These are phyloP conservation scores for Lepidopterella palustris DNA, from an alignment of 495 filamentous ascomycete species.

Conservation along the genomic window DNA sequence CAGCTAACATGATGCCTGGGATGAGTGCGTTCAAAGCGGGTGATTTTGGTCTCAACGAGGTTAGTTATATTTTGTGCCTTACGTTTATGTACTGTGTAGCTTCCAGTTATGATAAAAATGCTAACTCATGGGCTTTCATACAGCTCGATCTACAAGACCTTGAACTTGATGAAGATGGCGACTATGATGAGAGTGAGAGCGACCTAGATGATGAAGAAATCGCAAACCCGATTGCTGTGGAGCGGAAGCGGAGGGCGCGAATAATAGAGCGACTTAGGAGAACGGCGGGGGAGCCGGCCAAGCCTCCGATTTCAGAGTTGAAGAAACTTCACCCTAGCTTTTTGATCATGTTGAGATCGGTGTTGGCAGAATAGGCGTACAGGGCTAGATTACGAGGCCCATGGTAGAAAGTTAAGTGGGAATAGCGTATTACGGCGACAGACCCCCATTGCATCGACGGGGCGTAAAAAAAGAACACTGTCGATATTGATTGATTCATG, in stretches of 20 bases:
- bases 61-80: constrained; percentile 35
- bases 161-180: constrained; percentile 64
- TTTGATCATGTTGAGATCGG: constrained; percentile 73
- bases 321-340: constrained; percentile 72
- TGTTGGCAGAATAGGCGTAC: constrained; percentile 76
- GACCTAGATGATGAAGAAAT: constrained; percentile 72
- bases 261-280: constrained; percentile 72
- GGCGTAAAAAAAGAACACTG: no score
- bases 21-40: constrained; percentile 56
- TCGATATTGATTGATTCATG: no score
- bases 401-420: no score
- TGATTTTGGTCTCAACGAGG: constrained; percentile 85
- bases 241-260: constrained; percentile 66
- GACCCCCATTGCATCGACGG: no score
- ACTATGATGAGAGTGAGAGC: constrained; percentile 50
- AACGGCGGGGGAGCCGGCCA: constrained; percentile 81
- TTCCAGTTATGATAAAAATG: not conserved
- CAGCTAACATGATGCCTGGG: constrained; percentile 9
- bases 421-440: no score
- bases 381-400: no score
- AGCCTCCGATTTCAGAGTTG: constrained; percentile 74
- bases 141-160: constrained; percentile 74
- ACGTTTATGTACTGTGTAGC: not conserved
- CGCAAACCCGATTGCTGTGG: constrained; percentile 76
- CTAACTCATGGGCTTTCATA: constrained; percentile 7